A percentile compares a stretch with the other conserved stretches of the same genome.
Evolutionary conservation across 805 yeast species (phyloP).

Genomic region (Nakazawaea populi): DNA sequence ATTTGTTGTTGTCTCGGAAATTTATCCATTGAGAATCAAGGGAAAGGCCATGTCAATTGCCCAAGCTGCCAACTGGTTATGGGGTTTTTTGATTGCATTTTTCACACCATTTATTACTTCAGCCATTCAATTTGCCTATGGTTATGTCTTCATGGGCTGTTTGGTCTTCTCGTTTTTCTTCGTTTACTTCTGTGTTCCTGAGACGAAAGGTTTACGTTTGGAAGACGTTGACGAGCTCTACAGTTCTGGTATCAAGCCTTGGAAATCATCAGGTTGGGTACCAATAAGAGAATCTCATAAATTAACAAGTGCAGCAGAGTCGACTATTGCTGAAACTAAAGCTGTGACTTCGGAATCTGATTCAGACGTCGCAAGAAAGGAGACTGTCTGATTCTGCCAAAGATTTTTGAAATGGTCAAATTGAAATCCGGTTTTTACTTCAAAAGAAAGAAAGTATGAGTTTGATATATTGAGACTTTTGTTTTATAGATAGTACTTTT

Average conservation of each 20-base stretch:
- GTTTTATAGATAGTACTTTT: too few relatives aligned
- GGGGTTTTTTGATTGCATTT: conserved; percentile 53
- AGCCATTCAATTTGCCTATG: conserved; percentile 51
- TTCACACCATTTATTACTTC: conserved; percentile 51
- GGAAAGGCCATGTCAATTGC: conserved; percentile 60
- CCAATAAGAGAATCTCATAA: neutral
- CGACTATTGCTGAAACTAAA: neutral
- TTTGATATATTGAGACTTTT: too few relatives aligned
- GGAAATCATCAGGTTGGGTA: conserved; percentile 10
- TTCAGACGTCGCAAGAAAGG: neutral
- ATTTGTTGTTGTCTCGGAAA: conserved; percentile 60
- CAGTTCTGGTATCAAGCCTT: conserved; percentile 17
- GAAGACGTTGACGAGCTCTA: conserved; percentile 54
- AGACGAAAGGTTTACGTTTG: conserved; percentile 50
- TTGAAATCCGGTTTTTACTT: too few relatives aligned
- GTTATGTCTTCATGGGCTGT: conserved; percentile 53
- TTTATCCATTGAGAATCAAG: conserved; percentile 63
- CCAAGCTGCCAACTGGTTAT: conserved; percentile 59
- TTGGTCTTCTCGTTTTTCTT: conserved; percentile 46
- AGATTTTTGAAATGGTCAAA: neutral
- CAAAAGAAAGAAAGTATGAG: too few relatives aligned
- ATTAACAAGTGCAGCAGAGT: neutral
- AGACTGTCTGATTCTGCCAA: neutral
- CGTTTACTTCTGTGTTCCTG: conserved; percentile 47
- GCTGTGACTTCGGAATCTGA: neutral